Evolutionary conservation across 345 rosid genomes (phyloP), one percentile per base, ranked within the genome.

Genomic region (Syzygium aqueum): DNA sequence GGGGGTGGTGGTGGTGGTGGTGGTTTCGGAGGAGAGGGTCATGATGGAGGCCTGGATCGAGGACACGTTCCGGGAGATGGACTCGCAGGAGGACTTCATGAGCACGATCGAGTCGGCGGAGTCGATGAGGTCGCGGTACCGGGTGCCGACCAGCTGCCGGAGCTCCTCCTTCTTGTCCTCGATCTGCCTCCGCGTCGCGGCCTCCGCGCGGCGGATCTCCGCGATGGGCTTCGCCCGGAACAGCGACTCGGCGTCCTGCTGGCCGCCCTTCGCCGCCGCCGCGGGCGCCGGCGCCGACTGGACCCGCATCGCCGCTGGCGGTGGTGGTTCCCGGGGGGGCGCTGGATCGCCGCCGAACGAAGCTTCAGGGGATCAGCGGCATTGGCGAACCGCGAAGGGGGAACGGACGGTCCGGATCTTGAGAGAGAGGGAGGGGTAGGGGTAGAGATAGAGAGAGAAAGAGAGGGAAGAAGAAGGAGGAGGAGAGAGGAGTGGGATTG

Each of bases 161-260:
- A 97, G 97, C 95, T 97, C 99, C 91, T 96, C 98, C 91, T 94
- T 94, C 95, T 97, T 97, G 88, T 95, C 94, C 86, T 96, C 94
- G 91, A 96, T 95, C 94, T 96, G 98, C 53, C 94, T 94, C 85
- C 92, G 91, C 56, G 98, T 94, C 73, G 91, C 84, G 84, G 94
- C 89, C 90, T 96, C 99, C 87, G 91, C 96, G 87, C 88, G 95
- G 23, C 98, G 96, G 90, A 97, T 96, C 90, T 96, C 96, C 51
- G 94, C 85, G 50, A 96, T 95, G 33, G 96, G 93, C 84, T 95
- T 96, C 65, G 97, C 13, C 23, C 96, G 95, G 92, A 97, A 94
- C 33, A 97, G 92, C 8, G 97, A 92, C 89, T 97, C 99, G 4
- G 99, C 99, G 57, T 97, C 99, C 57, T 96, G 89, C 89, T 91